Conservation (phyloP, 495 filamentous ascomycete species). For the Tetracladium marchalianum region DNA sequence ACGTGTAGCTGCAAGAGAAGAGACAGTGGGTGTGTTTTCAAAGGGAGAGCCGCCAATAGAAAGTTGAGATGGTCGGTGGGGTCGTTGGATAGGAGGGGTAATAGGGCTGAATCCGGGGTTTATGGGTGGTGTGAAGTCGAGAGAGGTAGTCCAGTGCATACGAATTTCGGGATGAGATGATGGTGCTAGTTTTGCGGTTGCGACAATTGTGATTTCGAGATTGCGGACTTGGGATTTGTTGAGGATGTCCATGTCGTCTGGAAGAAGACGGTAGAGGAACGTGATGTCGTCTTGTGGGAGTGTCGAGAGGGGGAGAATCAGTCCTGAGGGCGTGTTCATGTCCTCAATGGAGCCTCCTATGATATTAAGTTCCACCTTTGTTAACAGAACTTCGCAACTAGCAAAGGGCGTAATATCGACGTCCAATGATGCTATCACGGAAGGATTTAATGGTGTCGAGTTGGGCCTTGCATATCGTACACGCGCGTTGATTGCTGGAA, state of each 20-base stretch:
- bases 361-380: constrained; percentile 54
- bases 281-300: constrained; percentile 77
- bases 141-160: constrained; percentile 72
- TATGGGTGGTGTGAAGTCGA: constrained; percentile 71
- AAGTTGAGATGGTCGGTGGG: constrained; percentile 53
- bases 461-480: constrained; percentile 71
- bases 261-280: constrained; percentile 69
- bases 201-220: constrained; percentile 52
- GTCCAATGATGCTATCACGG: constrained; percentile 66
- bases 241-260: constrained; percentile 46
- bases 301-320: constrained; percentile 56
- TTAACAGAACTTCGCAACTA: constrained; percentile 58
- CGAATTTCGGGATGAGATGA: constrained; percentile 61
- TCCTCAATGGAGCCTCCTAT: constrained; percentile 59
- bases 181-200: constrained; percentile 49
- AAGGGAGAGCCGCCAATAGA: constrained; percentile 38
- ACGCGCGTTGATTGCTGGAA: constrained; percentile 73
- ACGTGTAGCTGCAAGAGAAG: constrained; percentile 32
- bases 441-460: constrained; percentile 49
- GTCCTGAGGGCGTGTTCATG: constrained; percentile 47
- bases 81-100: constrained; percentile 52
- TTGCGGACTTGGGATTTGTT: constrained; percentile 33
- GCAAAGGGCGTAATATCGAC: constrained; percentile 81
- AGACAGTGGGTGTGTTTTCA: constrained; percentile 22
- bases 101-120: constrained; percentile 41